Evolutionary conservation across 495 filamentous ascomycete genomes (phyloP).

Genomic region (Aspergillus avenaceus): DNA sequence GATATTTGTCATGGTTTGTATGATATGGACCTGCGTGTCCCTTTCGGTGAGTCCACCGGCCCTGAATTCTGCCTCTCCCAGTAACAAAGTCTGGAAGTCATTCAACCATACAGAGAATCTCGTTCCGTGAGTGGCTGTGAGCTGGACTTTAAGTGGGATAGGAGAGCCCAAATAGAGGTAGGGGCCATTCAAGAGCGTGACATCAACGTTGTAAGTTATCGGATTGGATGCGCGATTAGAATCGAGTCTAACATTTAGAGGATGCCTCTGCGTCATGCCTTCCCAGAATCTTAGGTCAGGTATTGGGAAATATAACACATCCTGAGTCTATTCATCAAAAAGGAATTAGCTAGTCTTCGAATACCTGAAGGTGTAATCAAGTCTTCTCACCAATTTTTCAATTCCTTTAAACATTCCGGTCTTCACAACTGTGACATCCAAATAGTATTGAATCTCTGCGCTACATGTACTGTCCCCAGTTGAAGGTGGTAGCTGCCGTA

Average conservation of each 20-base stretch:
- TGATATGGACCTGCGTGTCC: slow-evolving; percentile 1
- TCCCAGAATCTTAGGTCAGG: background rate
- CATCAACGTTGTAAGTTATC: slow-evolving; percentile 2
- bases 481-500: slow-evolving; percentile 16
- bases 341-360: no score
- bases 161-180: slow-evolving; percentile 1
- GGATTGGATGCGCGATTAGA: background rate
- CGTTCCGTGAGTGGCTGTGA: background rate
- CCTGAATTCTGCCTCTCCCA: slow-evolving; percentile 4
- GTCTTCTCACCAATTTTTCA: background rate
- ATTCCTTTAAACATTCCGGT: background rate
- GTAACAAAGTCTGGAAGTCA: slow-evolving; percentile 11
- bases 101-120: background rate
- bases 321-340: background rate
- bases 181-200: slow-evolving; percentile 1
- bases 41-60: background rate
- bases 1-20: slow-evolving; percentile 10
- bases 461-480: background rate
- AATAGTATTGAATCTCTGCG: slow-evolving; percentile 7
- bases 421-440: slow-evolving; percentile 1
- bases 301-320: background rate
- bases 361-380: no score
- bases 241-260: background rate
- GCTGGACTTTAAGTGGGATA: slow-evolving; percentile 1
- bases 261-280: no score